A percentile compares a stretch with the other conserved stretches of the same genome.
Evolutionary conservation across 2,329 filamentous ascomycete species (phyloP).

Genomic region (Pezicula carpinea): DNA sequence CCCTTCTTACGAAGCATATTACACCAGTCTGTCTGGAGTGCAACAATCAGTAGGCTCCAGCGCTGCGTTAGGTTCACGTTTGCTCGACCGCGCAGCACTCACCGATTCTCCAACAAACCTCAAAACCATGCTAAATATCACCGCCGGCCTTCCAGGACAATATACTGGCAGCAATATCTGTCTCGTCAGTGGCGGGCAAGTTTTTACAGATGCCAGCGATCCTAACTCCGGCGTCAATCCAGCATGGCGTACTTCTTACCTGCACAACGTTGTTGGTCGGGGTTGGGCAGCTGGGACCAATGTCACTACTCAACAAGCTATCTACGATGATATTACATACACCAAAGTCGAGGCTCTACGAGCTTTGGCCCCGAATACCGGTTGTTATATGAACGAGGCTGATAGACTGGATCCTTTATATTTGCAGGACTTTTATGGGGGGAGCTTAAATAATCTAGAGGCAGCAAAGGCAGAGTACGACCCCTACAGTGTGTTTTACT

Average conservation of each 20-base stretch:
- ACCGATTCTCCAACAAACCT: conserved; percentile 11
- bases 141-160: conserved; percentile 22
- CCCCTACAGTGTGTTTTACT: conserved; percentile 30
- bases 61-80: conserved; percentile 22
- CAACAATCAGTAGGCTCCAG: conserved; percentile 17
- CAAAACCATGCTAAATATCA: conserved; percentile 21
- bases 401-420: conserved; percentile 31
- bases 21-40: conserved; percentile 21
- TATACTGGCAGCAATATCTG: conserved; percentile 20
- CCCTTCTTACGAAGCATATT: conserved; percentile 25
- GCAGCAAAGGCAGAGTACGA: conserved; percentile 32
- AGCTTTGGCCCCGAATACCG: conserved; percentile 34
- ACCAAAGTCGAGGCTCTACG: conserved; percentile 28
- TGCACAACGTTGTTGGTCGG: conserved; percentile 14
- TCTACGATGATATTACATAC: conserved; percentile 25
- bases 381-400: conserved; percentile 40
- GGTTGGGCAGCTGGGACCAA: conserved; percentile 6
- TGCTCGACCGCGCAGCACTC: conserved; percentile 22
- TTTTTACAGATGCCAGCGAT: conserved; percentile 25
- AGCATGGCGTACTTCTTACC: conserved; percentile 23
- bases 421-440: conserved; percentile 31
- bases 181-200: conserved; percentile 27
- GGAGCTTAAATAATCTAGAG: conserved; percentile 27
- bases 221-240: conserved; percentile 24
- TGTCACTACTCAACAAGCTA: background rate